Evolutionary conservation across 495 filamentous ascomycete species (phyloP), one percentile per base, ranked within the genome.

Genomic region (Haplographium delicatum): DNA sequence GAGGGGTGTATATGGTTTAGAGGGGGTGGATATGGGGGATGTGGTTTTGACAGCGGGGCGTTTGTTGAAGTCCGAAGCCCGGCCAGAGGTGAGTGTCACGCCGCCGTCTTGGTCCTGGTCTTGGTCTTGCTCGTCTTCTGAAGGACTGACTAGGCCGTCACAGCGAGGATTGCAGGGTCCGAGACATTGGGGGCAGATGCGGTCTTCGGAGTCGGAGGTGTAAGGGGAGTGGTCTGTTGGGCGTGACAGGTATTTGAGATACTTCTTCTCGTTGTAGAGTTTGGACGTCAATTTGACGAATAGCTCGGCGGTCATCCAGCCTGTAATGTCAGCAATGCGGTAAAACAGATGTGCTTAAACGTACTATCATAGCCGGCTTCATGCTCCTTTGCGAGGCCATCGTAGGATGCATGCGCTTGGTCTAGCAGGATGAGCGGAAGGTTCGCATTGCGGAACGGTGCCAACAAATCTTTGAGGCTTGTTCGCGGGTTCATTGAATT

Each of bases 291-390:
- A 66, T 38, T 78, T 82, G 50, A 86, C 66, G 55, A 84, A 81
- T 11, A 86, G 70, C 28, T 77, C 71, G 0, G 85, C 84, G 0
- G 85, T 83, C 56, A 86, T 73, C 53, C 75, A 76, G 63, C 63
- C 65, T 68, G 23, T 28, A 40, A 28, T 27, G 16, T 35, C 35
- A 40, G 13, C 7, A 50, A 43, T 24, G 7, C 16, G 5, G 37
- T 15, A 23, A 30, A 24, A 16, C 1, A 15, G 23, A 38, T 3
- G 22, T 9, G 15, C 20, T 9, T 20, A 18, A 19, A 61, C 64
- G 44, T 51, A 67, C 85, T 88, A 59, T 89, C 86, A 53, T 74
- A 89, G 11, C 86, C 87, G 15, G 85, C 86, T 61, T 88, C 78
- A 44, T 89, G 86, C 26, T 68, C 67, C n/a, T 57, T 42, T 3